Base-by-base conservation (phyloP, 148 eudicot species). In the Amaranthus cruentus region DNA sequence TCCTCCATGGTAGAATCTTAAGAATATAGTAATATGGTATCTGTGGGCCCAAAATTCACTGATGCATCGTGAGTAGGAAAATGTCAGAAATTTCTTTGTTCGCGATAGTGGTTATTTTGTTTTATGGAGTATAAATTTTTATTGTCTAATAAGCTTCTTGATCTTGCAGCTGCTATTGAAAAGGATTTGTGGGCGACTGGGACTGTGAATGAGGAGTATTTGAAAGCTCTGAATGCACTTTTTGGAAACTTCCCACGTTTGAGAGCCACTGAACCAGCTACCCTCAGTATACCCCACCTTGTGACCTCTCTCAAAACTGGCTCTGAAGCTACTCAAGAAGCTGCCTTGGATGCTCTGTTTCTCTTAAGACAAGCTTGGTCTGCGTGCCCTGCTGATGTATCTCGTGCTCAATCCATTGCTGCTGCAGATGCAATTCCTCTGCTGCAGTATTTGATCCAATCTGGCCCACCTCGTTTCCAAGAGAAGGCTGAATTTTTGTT, bases 281-380 rank as follows among this genome's bases (percentile, higher is more conserved):
- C 99, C 47, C 89, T 95, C 66, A 91, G 99, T 76, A 92, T 95
- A 78, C 99, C 99, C 38, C 99, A 95, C 81, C 84, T 95, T 70
- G 96, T 95, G 62, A 87, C 96, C n/a, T 90, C 97, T 65, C 93
- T 95, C 66, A 95, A 95, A 81, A 92, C 89, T 44, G 97, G 92
- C 10, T 86, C 97, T 11, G 99, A 95, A 84, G 97, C 92, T 71
- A 86, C 94, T 76, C 97, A 92, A 85, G 99, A 95, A 88, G 98
- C 97, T 73, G 92, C 97, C 44, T 83, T 95, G 84, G 97, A 95
- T 77, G 87, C 99, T 11, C 81, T 95, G 6, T 87, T 88, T 85
- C 92, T 95, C 75, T 85, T 95, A 70, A 87, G 96, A 82, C 99
- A 95, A 84, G 99, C 99, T 73, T 95, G 99, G 99, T 85, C 99